Base-by-base conservation (phyloP, 805 yeast species). In the Wickerhamomyces chambardii region DNA sequence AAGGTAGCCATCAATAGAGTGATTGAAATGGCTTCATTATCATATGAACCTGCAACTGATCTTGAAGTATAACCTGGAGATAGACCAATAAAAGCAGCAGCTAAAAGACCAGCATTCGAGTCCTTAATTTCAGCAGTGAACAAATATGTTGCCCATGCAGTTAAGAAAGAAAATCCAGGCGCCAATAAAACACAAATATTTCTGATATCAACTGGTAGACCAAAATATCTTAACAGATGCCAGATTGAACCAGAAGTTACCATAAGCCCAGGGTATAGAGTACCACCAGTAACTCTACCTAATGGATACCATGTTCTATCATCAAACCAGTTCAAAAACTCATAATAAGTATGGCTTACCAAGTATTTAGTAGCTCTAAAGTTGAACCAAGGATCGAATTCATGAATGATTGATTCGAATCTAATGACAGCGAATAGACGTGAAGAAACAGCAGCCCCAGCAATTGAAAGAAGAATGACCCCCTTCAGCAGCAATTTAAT, bases 281-380 rank as follows among this genome's bases (percentile, higher is more conserved):
- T 94, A 39, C 99, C 98, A 48, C 99, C 99, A 11, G 98, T 92
- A 53, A 92, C 98, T 64, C 99, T 75, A 16, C 99, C 99, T 46
- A 92, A 69, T 15, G 99, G 99, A 59, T 92, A 92, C 99, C 99
- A 92, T 15, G 98, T 90, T 55, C 95, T 76, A 58, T 90, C 97
- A 58, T 92, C 98, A 52, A 92, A 92, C 98, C 98, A 92, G 59
- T 92, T 92, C 52, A 94, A 70, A 53, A 92, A 94, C 46, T 87
- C 89, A 66, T 87, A 82, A 59, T 76, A 90, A 6, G 92, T 80
- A 52, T 86, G 77, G 30, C 74, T 66, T 22, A 86, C 95, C 45
- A 92, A 70, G 58, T 85, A 86, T 58, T 84, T 83, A n/a, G 98
- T 84, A 30, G 98, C 98, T 45, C 98, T 68, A 66, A 75, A 92